Conservation (phyloP, 2,329 filamentous ascomycete genomes). For the Cytospora piceae region DNA sequence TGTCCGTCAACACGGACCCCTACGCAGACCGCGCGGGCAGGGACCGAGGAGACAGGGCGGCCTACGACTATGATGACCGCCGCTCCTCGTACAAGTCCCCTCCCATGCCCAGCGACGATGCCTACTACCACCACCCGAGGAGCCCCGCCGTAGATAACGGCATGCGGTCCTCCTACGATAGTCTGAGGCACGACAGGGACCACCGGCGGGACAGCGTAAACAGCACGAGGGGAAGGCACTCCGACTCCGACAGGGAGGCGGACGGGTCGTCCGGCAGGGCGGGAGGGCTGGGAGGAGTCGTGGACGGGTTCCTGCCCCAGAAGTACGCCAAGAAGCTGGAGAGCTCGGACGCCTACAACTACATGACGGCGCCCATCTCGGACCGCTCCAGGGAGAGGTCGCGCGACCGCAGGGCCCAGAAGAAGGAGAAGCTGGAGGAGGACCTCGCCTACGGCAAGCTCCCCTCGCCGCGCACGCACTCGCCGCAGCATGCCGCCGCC, state of each 20-base stretch:
- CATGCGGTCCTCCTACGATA: constrained; percentile 28
- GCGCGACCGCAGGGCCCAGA: constrained; percentile 35
- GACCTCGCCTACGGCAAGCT: constrained; percentile 55
- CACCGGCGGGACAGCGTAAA: constrained; percentile 37
- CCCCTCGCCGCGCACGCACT: constrained; percentile 28
- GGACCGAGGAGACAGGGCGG: constrained; percentile 35
- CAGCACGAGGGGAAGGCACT: constrained; percentile 34
- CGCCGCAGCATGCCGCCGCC: constrained; percentile 35
- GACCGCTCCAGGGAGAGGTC: constrained; percentile 36
- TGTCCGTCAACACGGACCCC: constrained; percentile 47
- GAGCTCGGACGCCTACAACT: constrained; percentile 31
- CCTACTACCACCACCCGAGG: constrained; percentile 44
- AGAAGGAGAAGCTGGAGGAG: constrained; percentile 40
- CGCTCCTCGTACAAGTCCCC: constrained; percentile 34
- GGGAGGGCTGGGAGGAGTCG: constrained; percentile 28
- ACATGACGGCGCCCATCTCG: constrained; percentile 35
- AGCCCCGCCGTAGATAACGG: constrained; percentile 35
- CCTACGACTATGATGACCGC: constrained; percentile 40
- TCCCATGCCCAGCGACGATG: constrained; percentile 37
- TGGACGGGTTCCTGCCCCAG: constrained; percentile 49
- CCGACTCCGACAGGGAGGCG: constrained; percentile 40
- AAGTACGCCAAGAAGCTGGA: constrained; percentile 49
- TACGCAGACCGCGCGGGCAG: constrained; percentile 44
- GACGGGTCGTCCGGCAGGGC: constrained; percentile 33
- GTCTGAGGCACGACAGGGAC: constrained; percentile 34